A percentile compares a stretch with the other conserved stretches of the same genome.
These are phyloP conservation scores for Cryptococcus sp. DNA, from an alignment of 1,284 basidiomycete genomes.

Conservation along the genomic window DNA sequence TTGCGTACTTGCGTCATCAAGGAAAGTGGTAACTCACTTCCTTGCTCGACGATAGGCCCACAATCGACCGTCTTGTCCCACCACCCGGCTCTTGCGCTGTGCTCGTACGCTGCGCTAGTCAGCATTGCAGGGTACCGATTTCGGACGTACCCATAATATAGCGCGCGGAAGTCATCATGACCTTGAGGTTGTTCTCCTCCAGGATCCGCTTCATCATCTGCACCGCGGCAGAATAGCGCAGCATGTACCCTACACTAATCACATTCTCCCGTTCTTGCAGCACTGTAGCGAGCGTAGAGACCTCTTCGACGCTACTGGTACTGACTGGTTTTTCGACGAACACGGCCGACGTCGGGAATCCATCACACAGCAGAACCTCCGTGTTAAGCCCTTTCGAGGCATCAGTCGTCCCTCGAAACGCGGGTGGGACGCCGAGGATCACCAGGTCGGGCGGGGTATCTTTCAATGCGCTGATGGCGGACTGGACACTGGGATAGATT, in stretches of 20 bases:
- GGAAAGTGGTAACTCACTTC: not conserved
- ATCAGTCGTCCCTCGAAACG: slow-evolving; percentile 75
- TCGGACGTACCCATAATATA: slow-evolving; percentile 59
- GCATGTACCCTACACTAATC: slow-evolving; percentile 83
- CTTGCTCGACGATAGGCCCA: slow-evolving; percentile 86
- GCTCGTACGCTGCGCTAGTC: slow-evolving; percentile 20
- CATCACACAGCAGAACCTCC: slow-evolving; percentile 79
- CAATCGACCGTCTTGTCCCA: slow-evolving; percentile 78
- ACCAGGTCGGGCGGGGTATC: slow-evolving; percentile 51
- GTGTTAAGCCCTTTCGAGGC: slow-evolving; percentile 67
- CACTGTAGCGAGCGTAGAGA: slow-evolving; percentile 63
- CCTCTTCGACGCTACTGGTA: slow-evolving; percentile 34
- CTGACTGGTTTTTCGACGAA: slow-evolving; percentile 75
- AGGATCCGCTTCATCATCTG: slow-evolving; percentile 95
- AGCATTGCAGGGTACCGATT: not conserved
- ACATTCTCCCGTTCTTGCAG: slow-evolving; percentile 64
- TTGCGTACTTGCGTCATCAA: no score
- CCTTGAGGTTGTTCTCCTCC: slow-evolving; percentile 81
- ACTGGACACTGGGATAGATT: slow-evolving; percentile 71
- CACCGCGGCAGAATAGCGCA: slow-evolving; percentile 83
- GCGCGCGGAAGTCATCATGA: slow-evolving; percentile 90
- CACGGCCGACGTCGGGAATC: slow-evolving; percentile 79
- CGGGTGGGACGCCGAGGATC: slow-evolving; percentile 84
- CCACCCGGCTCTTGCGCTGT: slow-evolving; percentile 58
- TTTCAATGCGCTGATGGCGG: slow-evolving; percentile 2